A percentile compares a stretch with the other conserved stretches of the same genome.
Conservation (phyloP, 73 alveolate species). For the Diophrys appendiculata region DNA sequence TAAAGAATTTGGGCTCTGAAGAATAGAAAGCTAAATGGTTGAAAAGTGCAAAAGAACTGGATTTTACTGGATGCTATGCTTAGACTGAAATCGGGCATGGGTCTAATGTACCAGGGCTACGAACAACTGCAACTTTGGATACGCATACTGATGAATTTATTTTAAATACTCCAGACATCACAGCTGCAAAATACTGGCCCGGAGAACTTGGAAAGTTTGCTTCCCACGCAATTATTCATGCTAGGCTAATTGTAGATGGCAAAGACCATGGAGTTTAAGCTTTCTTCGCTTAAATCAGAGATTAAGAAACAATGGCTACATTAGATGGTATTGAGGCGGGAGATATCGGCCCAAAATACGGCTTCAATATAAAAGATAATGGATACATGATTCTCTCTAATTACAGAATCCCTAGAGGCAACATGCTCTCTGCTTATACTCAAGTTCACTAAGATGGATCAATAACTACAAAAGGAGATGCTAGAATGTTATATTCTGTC, state of each 20-base stretch:
- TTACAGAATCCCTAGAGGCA: slow-evolving; percentile 84
- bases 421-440: slow-evolving; percentile 81
- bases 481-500: slow-evolving; percentile 75
- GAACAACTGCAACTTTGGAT: slow-evolving; percentile 73
- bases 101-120: slow-evolving; percentile 74
- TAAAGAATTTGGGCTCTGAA: slow-evolving; percentile 58
- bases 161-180: slow-evolving; percentile 57
- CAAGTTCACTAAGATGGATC: slow-evolving; percentile 71
- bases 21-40: slow-evolving; percentile 62
- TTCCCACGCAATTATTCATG: slow-evolving; percentile 70
- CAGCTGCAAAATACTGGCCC: slow-evolving; percentile 75
- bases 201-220: slow-evolving; percentile 76
- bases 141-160: slow-evolving; percentile 62
- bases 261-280: slow-evolving; percentile 82
- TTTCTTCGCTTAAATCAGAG: slow-evolving; percentile 84
- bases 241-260: slow-evolving; percentile 69
- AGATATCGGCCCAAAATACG: slow-evolving; percentile 94
- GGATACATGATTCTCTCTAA: slow-evolving; percentile 80
- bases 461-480: slow-evolving; percentile 60
- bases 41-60: slow-evolving; percentile 36
- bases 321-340: slow-evolving; percentile 86
- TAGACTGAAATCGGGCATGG: slow-evolving; percentile 94
- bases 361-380: slow-evolving; percentile 83
- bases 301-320: slow-evolving; percentile 63
- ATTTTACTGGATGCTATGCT: slow-evolving; percentile 74